These are phyloP conservation scores for Smithsoniella earleae DNA, from an alignment of 163 green algal species.

Conservation along the genomic window DNA sequence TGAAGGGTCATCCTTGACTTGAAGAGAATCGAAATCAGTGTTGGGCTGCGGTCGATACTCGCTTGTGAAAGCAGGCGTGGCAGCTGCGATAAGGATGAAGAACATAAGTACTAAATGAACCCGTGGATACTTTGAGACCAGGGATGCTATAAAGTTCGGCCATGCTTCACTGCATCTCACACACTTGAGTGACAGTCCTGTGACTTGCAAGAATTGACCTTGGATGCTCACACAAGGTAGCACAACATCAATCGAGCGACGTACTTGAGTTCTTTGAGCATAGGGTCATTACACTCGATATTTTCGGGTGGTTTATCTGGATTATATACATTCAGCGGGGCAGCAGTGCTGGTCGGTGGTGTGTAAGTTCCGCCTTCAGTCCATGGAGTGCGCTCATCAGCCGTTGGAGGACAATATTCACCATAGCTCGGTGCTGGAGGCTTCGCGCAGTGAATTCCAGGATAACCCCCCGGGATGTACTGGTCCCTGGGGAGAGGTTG, in stretches of 20 bases:
- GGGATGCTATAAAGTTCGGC: constrained; percentile 19
- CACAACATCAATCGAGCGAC: background rate
- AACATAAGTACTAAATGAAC: background rate
- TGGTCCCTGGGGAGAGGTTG: too few relatives aligned
- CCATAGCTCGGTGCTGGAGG: too few relatives aligned
- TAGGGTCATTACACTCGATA: too few relatives aligned
- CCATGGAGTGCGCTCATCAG: too few relatives aligned
- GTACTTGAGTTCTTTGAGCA: background rate
- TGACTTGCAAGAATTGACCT: background rate
- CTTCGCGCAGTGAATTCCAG: too few relatives aligned
- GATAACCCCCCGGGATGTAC: too few relatives aligned
- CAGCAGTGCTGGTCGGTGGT: too few relatives aligned
- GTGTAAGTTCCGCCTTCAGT: too few relatives aligned
- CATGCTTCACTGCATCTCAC: constrained; percentile 2
- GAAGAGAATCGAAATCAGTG: constrained; percentile 18
- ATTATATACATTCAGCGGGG: too few relatives aligned
- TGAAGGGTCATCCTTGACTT: constrained; percentile 25
- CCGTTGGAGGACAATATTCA: too few relatives aligned
- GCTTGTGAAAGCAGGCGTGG: background rate
- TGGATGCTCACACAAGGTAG: background rate
- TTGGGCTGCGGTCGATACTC: background rate
- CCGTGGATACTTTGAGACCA: background rate
- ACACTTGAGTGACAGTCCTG: background rate
- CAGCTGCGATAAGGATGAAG: constrained; percentile 4
- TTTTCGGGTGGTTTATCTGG: too few relatives aligned